Conservation (phyloP, 495 filamentous ascomycete species). For the Penicillium subrubescens region DNA sequence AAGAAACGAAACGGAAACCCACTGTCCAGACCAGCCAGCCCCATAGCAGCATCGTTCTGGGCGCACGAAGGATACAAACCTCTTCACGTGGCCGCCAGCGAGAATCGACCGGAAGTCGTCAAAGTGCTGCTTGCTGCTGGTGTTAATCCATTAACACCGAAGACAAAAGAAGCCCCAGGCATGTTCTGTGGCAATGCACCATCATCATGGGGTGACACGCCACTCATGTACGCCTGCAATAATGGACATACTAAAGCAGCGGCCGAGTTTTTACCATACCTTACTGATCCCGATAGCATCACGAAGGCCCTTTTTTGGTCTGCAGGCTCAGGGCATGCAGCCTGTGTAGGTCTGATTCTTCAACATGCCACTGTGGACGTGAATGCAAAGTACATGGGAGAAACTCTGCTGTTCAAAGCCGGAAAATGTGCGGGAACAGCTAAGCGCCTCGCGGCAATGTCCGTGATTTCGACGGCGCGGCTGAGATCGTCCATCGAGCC, state of each 20-base stretch:
- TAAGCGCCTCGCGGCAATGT: too few species aligned
- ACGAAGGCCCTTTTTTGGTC: conserved; percentile 18
- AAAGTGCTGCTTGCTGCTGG: conserved; percentile 29
- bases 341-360: conserved; percentile 18
- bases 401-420: conserved; percentile 22
- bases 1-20: too few species aligned
- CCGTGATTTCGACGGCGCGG: too few species aligned
- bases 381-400: conserved; percentile 8
- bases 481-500: too few species aligned
- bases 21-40: too few species aligned
- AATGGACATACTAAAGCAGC: conserved; percentile 18
- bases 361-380: conserved; percentile 13
- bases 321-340: conserved; percentile 12
- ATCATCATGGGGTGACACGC: conserved; percentile 16
- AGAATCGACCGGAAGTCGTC: conserved; percentile 24
- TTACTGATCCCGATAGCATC: not conserved
- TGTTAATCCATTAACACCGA: conserved; percentile 29
- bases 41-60: too few species aligned
- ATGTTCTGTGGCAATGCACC: conserved; percentile 20
- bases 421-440: too few species aligned
- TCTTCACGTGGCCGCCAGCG: conserved; percentile 30
- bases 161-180: conserved; percentile 22
- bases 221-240: conserved; percentile 24
- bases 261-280: conserved; percentile 20
- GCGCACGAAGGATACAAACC: conserved; percentile 25